Evolutionary conservation across 306 rosid species (phyloP), one percentile per base, ranked within the genome.

Genomic region (Trifolium pratense): DNA sequence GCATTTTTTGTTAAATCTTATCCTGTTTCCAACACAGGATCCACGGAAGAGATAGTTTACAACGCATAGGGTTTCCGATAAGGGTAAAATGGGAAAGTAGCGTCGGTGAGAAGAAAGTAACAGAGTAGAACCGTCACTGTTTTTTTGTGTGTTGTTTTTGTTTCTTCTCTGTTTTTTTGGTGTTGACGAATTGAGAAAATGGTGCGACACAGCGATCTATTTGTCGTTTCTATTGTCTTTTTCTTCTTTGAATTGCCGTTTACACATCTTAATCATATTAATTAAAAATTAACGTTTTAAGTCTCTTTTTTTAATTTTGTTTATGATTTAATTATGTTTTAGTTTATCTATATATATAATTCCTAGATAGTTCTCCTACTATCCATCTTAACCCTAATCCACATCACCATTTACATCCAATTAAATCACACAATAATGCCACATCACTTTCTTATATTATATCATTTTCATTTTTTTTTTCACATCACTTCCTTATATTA

Each of bases 171-270:
- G 31, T 59, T 58, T 58, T 17, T 52, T 52, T 20, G 11, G 0
- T 23, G 61, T 68, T 65, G 49, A 17, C 43, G n/a, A 61, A 42
- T 40, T 68, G 79, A 12, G 67, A 80, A 68, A 74, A 52, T 67
- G 75, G 49, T 75, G 53, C 68, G 76, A 58, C 75, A 74, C 52
- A 49, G 73, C 55, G 76, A 80, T 51, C 67, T 51, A 25, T 80
- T 80, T 80, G 84, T 80, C 84, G 80, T 80, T 80, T 80, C 23
- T 75, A 51, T n/a, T 61, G 72, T 80, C 32, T 18, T 10, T 18
- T 23, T 52, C 14, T 18, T 36, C 46, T 40, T 61, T 23, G 39
- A 61, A 76, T 61, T 70, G 59, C 81, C 81, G 72, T 78, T 70
- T 39, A 16, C 0, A 70, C 66, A 62, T 70, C 76, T 64, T 70